phyloP scores from a whole-genome alignment of 2,329 filamentous ascomycete genomes.

The Myriosclerotinia curreyana region DNA sequence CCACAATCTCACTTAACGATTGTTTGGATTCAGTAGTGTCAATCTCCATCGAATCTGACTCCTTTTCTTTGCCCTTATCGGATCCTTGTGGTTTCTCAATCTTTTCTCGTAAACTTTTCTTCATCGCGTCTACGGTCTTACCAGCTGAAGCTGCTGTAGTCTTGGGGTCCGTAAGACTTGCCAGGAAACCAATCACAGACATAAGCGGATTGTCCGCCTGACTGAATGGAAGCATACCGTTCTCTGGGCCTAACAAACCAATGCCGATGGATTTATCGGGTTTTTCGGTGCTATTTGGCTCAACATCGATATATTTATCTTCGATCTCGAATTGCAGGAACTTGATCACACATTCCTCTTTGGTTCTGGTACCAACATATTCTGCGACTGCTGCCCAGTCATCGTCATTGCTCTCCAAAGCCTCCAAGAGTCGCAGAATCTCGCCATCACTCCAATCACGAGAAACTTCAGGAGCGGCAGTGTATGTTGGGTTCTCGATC shows the following conservation, averaged over 20 bases:
- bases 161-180: conserved; percentile 82
- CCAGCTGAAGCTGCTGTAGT: conserved; percentile 88
- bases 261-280: conserved; percentile 51
- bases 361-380: conserved; percentile 84
- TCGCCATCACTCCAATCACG: conserved; percentile 93
- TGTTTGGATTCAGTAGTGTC: conserved; percentile 53
- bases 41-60: conserved; percentile 62
- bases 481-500: conserved; percentile 83
- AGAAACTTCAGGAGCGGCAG: conserved; percentile 64
- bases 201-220: conserved; percentile 95
- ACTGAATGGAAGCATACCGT: conserved; percentile 82
- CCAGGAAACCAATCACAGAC: conserved; percentile 92
- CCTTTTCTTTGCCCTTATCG: conserved; percentile 57
- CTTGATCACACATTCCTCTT: conserved; percentile 94
- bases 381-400: conserved; percentile 93
- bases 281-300: conserved; percentile 51
- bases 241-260: conserved; percentile 65
- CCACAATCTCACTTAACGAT: conserved; percentile 57
- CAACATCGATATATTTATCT: conserved; percentile 89
- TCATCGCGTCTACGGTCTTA: conserved; percentile 82
- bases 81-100: conserved; percentile 60
- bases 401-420: conserved; percentile 87
- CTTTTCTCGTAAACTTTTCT: conserved; percentile 72
- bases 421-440: conserved; percentile 83
- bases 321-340: conserved; percentile 97